Base-by-base conservation (phyloP, 768 basidiomycete genomes). In the Candolleomyces eurysporus region DNA sequence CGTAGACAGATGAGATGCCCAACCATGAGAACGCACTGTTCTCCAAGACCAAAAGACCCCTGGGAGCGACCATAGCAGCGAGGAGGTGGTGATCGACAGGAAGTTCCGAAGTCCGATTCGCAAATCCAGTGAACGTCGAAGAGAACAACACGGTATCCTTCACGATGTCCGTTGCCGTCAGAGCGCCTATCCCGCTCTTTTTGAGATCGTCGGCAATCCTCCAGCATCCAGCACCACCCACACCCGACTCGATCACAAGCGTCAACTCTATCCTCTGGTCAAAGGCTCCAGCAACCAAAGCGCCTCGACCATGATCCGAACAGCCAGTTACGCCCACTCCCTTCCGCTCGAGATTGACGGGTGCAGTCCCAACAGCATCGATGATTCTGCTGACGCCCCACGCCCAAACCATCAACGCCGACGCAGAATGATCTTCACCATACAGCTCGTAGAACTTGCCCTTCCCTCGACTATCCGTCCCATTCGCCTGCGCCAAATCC, bases 321-420 rank as follows among this genome's bases (percentile, higher is more conserved):
- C 83, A 84, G 9, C 83, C 83, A 1, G 83, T 83, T 32, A 84
- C 82, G 7, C 76, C 65, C 66, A 84, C 76, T 67, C 84, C 79
- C 49, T 77, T 21, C 19, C 42, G 45, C 45, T 58, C 57, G 14
- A 49, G 32, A 31, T 49, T 52, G 2, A 56, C 73, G 6, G 81
- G 75, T 0, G 76, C 81, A 19, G 65, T 68, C 69, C 82, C 80
- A 48, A 85, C 74, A 13, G 77, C 81, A 66, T 84, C 84, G 69
- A 85, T 83, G 68, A 85, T 79, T 22, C 84, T 82, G 53, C 77
- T 76, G 58, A 84, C 78, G 60, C 80, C 84, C 84, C 83, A 84
- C 0, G 79, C 77, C 83, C 83, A 84, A 1, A 83, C 83, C 8
- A 76, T 81, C 76, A 84, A 78, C 5, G 83, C 80, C 51, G 73